Percentiles rank a stretch among this genome's conserved stretches.
Conservation (phyloP, 345 rosid species). For the Microcos paniculata region DNA sequence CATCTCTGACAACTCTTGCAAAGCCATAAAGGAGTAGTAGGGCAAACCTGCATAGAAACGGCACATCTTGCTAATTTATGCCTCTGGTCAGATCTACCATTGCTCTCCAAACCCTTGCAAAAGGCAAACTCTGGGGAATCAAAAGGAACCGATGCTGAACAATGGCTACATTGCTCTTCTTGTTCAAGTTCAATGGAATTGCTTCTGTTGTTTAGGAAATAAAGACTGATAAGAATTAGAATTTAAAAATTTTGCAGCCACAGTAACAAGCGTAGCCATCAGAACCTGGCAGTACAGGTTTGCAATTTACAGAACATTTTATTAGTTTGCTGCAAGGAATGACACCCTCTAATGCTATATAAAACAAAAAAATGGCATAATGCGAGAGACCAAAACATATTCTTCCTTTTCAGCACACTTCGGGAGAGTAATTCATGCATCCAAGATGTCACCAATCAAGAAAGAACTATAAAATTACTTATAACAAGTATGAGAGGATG, state of each 20-base stretch:
- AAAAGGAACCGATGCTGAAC: constrained; percentile 60
- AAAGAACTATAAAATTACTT: neutral
- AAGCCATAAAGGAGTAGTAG: constrained; percentile 63
- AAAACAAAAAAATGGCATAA: neutral
- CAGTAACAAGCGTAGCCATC: neutral
- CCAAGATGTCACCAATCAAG: neutral
- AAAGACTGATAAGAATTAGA: neutral
- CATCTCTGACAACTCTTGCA: constrained; percentile 83
- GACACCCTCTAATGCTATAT: neutral
- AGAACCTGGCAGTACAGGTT: neutral
- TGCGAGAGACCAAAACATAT: neutral
- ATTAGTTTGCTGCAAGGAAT: neutral
- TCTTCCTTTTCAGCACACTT: neutral
- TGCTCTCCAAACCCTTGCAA: constrained; percentile 41
- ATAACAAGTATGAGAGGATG: neutral
- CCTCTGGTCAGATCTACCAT: constrained; percentile 27
- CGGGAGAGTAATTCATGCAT: neutral
- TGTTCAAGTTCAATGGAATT: constrained; percentile 17
- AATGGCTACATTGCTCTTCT: constrained; percentile 74
- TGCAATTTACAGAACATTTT: neutral
- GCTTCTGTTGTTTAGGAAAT: constrained; percentile 29
- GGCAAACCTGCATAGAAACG: constrained; percentile 80
- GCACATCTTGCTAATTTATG: constrained; percentile 75
- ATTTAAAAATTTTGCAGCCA: neutral
- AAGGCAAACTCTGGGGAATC: constrained; percentile 62